These are phyloP conservation scores for Hansenula lynferdii DNA, from an alignment of 1,139 yeast species.

Conservation along the genomic window DNA sequence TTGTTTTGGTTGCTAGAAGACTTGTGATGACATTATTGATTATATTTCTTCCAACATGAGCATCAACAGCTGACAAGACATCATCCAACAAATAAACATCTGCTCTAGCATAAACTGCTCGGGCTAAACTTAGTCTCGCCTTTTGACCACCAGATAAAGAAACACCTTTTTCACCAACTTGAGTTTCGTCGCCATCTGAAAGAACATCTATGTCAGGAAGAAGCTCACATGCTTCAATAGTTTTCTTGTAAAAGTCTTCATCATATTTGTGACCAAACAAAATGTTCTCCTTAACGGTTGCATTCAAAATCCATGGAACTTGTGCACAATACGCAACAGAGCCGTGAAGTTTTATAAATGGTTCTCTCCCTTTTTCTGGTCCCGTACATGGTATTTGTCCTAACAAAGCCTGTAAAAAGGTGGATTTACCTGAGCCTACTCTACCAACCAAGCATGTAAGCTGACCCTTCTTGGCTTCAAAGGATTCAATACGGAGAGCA, in stretches of 20 bases:
- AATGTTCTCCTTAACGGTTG: constrained; percentile 68
- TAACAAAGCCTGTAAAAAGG: constrained; percentile 54
- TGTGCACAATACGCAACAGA: constrained; percentile 79
- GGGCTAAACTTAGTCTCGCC: constrained; percentile 79
- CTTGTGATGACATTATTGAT: constrained; percentile 63
- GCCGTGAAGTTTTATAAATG: constrained; percentile 50
- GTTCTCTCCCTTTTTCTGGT: constrained; percentile 28
- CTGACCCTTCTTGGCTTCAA: constrained; percentile 54
- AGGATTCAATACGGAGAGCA: constrained; percentile 47
- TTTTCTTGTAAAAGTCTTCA: constrained; percentile 58
- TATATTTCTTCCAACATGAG: constrained; percentile 73
- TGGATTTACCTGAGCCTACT: constrained; percentile 82
- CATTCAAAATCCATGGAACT: constrained; percentile 79
- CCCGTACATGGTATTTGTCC: constrained; percentile 49
- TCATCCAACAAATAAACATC: constrained; percentile 81
- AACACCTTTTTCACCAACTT: constrained; percentile 89
- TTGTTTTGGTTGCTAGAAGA: constrained; percentile 63
- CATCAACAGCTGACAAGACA: constrained; percentile 78
- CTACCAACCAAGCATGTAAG: constrained; percentile 73
- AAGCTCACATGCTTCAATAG: constrained; percentile 76
- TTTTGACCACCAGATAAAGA: constrained; percentile 90
- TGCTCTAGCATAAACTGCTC: constrained; percentile 84
- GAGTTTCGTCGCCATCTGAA: constrained; percentile 80
- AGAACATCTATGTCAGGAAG: constrained; percentile 61
- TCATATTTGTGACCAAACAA: constrained; percentile 75